Evolutionary conservation across 495 filamentous ascomycete species (phyloP).

Genomic region (Aspergillus saccharolyticus): DNA sequence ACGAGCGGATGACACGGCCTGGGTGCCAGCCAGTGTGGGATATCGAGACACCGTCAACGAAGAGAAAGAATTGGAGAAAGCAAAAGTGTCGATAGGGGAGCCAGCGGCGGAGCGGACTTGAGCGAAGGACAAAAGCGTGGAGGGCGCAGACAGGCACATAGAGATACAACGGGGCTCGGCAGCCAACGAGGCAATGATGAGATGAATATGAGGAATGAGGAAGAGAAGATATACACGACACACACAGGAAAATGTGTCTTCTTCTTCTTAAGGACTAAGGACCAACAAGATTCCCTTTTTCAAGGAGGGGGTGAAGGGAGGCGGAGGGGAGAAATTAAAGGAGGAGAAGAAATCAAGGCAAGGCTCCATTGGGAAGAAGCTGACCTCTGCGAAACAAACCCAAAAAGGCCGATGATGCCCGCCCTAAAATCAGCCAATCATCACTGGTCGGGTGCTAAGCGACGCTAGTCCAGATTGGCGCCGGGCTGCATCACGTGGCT

Average conservation of each 20-base stretch:
- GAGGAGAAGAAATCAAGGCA: neutral
- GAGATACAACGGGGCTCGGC: slow-evolving; percentile 22
- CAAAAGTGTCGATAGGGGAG: slow-evolving; percentile 21
- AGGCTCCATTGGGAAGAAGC: neutral
- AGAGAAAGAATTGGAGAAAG: slow-evolving; percentile 15
- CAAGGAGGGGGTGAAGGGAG: slow-evolving; percentile 5
- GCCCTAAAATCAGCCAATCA: slow-evolving; percentile 25
- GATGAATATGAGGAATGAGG: neutral
- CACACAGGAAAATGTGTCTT: neutral
- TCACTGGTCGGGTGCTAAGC: slow-evolving; percentile 16
- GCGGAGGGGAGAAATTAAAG: neutral
- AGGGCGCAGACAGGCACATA: slow-evolving; percentile 36
- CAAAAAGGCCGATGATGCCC: neutral
- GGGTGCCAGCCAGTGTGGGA: slow-evolving; percentile 16
- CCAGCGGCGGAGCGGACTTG: slow-evolving; percentile 28
- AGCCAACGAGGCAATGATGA: neutral
- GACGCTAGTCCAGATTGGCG: slow-evolving; percentile 12
- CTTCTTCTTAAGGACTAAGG: neutral
- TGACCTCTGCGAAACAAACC: neutral
- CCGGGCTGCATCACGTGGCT: slow-evolving; percentile 14
- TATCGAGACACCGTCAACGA: slow-evolving; percentile 5
- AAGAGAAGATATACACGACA: slow-evolving; percentile 8
- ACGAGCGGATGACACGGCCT: slow-evolving; percentile 15
- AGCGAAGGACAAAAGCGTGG: slow-evolving; percentile 30
- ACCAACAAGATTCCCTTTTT: slow-evolving; percentile 1